Percentiles rank a stretch among this genome's conserved stretches.
phyloP scores from a whole-genome alignment of 352 stramenopile species.

The Phytophthora sojae region DNA sequence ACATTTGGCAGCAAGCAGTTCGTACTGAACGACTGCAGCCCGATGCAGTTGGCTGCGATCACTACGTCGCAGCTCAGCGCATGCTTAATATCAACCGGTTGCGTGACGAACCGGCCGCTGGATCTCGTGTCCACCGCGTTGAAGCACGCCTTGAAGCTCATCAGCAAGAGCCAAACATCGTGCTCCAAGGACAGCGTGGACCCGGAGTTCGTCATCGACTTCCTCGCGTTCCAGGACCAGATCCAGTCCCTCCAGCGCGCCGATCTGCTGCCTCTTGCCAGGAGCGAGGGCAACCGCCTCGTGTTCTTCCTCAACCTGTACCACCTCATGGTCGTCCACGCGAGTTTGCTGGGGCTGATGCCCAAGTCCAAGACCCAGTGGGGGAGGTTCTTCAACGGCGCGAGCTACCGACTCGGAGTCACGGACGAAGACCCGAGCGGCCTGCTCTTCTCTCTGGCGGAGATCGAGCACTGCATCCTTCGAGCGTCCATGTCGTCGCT shows the following conservation, averaged over 20 bases:
- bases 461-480: slow-evolving; percentile 66
- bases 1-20: slow-evolving; percentile 32
- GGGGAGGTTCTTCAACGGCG: slow-evolving; percentile 69
- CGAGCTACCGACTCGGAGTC: slow-evolving; percentile 53
- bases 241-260: slow-evolving; percentile 44
- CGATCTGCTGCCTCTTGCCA: slow-evolving; percentile 33
- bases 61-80: not conserved
- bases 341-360: slow-evolving; percentile 50
- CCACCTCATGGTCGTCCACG: slow-evolving; percentile 58
- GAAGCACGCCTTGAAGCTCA: slow-evolving; percentile 9
- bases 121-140: slow-evolving; percentile 11
- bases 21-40: slow-evolving; percentile 58
- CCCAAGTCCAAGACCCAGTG: slow-evolving; percentile 59
- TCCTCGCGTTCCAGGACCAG: slow-evolving; percentile 49
- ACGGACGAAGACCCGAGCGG: slow-evolving; percentile 8
- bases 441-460: slow-evolving; percentile 53
- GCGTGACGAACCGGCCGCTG: slow-evolving; percentile 3
- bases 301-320: slow-evolving; percentile 72
- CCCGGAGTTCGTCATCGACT: slow-evolving; percentile 15
- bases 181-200: not conserved
- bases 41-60: slow-evolving; percentile 7
- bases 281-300: slow-evolving; percentile 27
- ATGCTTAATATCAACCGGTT: not conserved
- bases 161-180: not conserved
- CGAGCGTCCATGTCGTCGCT: slow-evolving; percentile 51